Percentiles rank a stretch among this genome's conserved stretches.
These are phyloP conservation scores for Aphanocladium album DNA, from an alignment of 2,329 filamentous ascomycete species.

Conservation along the genomic window DNA sequence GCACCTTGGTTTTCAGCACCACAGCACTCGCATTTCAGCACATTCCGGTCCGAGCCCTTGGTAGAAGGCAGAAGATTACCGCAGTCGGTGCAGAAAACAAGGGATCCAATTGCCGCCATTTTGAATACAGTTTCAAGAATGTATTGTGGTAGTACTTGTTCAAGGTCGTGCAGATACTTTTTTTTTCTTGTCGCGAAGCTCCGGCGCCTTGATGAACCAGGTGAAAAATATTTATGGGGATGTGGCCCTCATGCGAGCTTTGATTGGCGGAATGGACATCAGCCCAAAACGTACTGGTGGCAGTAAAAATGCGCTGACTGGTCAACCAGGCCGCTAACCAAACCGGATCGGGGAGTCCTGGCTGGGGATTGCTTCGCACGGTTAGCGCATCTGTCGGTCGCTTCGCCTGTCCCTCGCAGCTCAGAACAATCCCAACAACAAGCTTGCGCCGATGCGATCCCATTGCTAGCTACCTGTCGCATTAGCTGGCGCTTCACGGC, in stretches of 20 bases:
- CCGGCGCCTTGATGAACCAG: not conserved
- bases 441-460: not conserved
- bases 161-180: not conserved
- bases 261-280: not conserved
- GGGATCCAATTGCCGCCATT: constrained; percentile 87
- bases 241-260: no score
- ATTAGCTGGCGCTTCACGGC: not conserved
- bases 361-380: constrained; percentile 10
- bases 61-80: constrained; percentile 83
- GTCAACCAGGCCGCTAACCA: constrained; percentile 8
- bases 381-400: not conserved
- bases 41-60: constrained; percentile 68
- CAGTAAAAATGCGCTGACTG: constrained; percentile 9
- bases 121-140: constrained; percentile 15
- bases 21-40: constrained; percentile 80
- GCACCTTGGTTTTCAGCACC: constrained; percentile 78
- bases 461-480: constrained; percentile 3
- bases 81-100: constrained; percentile 90
- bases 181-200: constrained; percentile 4
- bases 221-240: constrained; percentile 5
- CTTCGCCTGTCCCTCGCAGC: not conserved
- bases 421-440: not conserved
- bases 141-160: constrained; percentile 2
- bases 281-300: not conserved
- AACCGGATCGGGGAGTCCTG: constrained; percentile 12